Conservation (phyloP, 768 basidiomycete genomes). For the Auricularia auricula-judae region DNA sequence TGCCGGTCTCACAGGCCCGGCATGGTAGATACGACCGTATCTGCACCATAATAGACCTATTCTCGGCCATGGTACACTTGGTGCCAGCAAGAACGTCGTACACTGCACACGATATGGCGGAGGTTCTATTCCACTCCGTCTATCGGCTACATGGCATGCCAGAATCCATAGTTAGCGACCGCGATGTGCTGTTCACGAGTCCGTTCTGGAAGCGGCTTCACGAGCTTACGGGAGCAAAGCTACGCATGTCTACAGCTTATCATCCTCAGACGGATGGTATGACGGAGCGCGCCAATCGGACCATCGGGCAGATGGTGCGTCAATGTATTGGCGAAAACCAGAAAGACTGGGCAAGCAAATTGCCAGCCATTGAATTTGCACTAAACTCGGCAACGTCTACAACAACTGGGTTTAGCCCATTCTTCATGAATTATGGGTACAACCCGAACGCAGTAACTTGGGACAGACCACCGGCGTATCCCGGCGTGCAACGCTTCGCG, state of each 20-base stretch:
- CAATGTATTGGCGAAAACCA: slow-evolving; percentile 10
- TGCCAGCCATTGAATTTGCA: slow-evolving; percentile 27
- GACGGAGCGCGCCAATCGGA: slow-evolving; percentile 14
- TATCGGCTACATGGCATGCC: slow-evolving; percentile 28
- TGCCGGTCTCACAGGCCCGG: slow-evolving; percentile 14
- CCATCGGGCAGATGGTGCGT: neutral
- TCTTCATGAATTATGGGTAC: slow-evolving; percentile 24
- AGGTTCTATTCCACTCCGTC: slow-evolving; percentile 23
- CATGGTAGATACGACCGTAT: slow-evolving; percentile 15
- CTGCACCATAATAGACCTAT: slow-evolving; percentile 16
- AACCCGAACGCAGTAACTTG: slow-evolving; percentile 2
- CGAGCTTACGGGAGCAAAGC: slow-evolving; percentile 15
- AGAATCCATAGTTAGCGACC: slow-evolving; percentile 18
- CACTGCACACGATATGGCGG: slow-evolving; percentile 22
- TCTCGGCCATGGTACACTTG: slow-evolving; percentile 17
- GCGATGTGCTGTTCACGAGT: slow-evolving; percentile 23
- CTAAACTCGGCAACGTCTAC: slow-evolving; percentile 24
- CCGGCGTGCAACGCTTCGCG: too few species aligned
- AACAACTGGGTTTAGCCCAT: slow-evolving; percentile 26
- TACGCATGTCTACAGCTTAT: slow-evolving; percentile 24
- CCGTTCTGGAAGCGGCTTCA: slow-evolving; percentile 19
- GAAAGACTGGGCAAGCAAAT: neutral
- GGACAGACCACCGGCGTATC: too few species aligned
- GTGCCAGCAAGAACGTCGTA: slow-evolving; percentile 20
- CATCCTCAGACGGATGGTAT: slow-evolving; percentile 14